Conservation (phyloP, 345 rosid genomes). For the Pugionium cornutum region DNA sequence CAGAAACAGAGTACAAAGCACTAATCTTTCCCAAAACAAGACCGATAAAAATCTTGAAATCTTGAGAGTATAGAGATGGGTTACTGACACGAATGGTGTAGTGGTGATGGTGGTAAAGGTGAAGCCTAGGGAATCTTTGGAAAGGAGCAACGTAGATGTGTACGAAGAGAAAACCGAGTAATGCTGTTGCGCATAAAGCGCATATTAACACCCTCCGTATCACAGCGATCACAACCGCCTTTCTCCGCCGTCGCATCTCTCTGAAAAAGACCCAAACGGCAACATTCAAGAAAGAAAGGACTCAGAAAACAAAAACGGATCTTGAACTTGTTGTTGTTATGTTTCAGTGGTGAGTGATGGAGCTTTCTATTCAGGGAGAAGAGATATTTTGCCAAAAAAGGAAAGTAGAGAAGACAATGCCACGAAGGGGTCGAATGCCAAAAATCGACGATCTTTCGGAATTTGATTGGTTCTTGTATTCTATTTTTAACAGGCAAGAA, state of each 20-base stretch:
- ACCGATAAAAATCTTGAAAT: conserved; percentile 1
- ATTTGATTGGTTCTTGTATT: conserved; percentile 22
- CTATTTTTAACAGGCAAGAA: conserved; percentile 31
- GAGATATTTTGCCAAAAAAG: conserved; percentile 25
- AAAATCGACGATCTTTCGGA: background rate
- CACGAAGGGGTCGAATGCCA: conserved; percentile 9
- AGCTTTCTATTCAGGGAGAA: conserved; percentile 27
- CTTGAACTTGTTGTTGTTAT: conserved; percentile 14
- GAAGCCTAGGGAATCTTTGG: conserved; percentile 43
- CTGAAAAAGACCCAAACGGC: conserved; percentile 7
- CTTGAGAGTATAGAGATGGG: background rate
- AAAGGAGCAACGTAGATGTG: conserved; percentile 63
- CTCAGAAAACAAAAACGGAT: conserved; percentile 28
- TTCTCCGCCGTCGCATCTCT: conserved; percentile 48
- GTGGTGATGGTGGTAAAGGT: conserved; percentile 42
- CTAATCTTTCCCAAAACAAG: background rate
- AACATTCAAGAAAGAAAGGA: conserved; percentile 20
- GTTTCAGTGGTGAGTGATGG: conserved; percentile 9
- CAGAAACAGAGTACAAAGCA: background rate
- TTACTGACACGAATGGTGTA: conserved; percentile 39
- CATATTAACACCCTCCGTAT: conserved; percentile 57
- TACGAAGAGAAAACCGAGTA: conserved; percentile 47
- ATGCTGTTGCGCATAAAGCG: conserved; percentile 58
- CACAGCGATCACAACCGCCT: conserved; percentile 46
- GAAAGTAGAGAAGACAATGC: conserved; percentile 30